Evolutionary conservation across 306 rosid species (phyloP), one percentile per base, ranked within the genome.

Genomic region (Fragaria iinumae): DNA sequence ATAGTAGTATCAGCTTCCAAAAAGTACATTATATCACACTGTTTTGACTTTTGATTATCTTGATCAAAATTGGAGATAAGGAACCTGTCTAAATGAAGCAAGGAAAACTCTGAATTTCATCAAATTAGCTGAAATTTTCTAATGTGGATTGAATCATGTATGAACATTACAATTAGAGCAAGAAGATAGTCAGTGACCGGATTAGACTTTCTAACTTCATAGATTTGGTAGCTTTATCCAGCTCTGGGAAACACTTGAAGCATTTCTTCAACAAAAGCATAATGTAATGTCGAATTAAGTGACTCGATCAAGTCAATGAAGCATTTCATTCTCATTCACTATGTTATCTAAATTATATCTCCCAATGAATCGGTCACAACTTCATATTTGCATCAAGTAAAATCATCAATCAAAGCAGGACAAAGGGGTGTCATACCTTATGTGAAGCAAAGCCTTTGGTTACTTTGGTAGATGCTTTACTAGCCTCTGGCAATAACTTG

Each of bases 401-500:
- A 41, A 8, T 67, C 11, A 8, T 8, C 8, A 18, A 53, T 34
- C 64, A 6, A 36, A 38, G 20, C 39, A 32, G 43, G 8, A 5
- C 43, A 39, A 39, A 39, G 43, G 43, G 48, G 63, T 8, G 8
- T 2, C 0, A n/a, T 72, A 72, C 76, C 67, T 7, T 72, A 21
- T 72, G 50, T 4, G 45, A 27, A 55, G 76, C 66, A 72, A 3
- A 55, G 41, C 38, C 50, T 25, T 38, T 49, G 74, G 39, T 72
- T 39, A 12, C 38, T 21, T 55, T 73, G 43, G 23, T 13, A 4
- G 39, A 56, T 41, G 77, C 41, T 45, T 57, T 56, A 23, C 34
- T 59, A n/a, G 68, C 43, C 25, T 16, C 27, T 21, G 77, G 27
- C 77, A 41, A 59, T 3, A 73, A 41, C 43, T 73, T 73, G 69